These are phyloP conservation scores for Smittium mucronatum DNA, from an alignment of 371 early-diverging fungal species.

Conservation along the genomic window DNA sequence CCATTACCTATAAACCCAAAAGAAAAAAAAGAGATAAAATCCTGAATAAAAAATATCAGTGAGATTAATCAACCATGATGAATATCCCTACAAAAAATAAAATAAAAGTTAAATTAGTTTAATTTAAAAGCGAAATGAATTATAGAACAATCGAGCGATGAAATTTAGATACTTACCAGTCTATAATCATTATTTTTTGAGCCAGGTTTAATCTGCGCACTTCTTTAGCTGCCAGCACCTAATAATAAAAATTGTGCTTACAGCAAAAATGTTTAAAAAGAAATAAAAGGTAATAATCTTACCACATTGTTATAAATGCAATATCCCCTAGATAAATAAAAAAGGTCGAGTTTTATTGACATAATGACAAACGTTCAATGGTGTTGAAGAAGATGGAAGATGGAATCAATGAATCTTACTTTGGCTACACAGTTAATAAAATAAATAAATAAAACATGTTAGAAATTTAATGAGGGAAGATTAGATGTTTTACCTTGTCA, in stretches of 20 bases:
- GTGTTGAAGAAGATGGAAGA: too few species aligned
- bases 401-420: not conserved
- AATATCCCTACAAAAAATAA: conserved; percentile 1
- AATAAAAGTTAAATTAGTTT: not conserved
- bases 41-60: too few species aligned
- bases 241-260: too few species aligned
- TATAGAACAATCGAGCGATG: not conserved
- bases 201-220: conserved; percentile 35
- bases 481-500: conserved; percentile 32
- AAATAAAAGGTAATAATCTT: not conserved
- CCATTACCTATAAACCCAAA: conserved; percentile 56
- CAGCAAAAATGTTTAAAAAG: not conserved
- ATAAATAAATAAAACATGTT: not conserved
- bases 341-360: too few species aligned
- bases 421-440: not conserved
- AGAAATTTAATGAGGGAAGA: not conserved
- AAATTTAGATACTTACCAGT: conserved; percentile 57
- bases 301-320: conserved; percentile 83
- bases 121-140: not conserved
- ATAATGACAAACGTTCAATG: too few species aligned
- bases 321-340: conserved; percentile 46
- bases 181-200: conserved; percentile 61
- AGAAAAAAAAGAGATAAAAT: not conserved
- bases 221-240: conserved; percentile 50
- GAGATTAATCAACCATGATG: not conserved